A percentile compares a stretch with the other conserved stretches of the same genome.
phyloP scores from a whole-genome alignment of 306 rosid species.

The Corylus avellana region DNA sequence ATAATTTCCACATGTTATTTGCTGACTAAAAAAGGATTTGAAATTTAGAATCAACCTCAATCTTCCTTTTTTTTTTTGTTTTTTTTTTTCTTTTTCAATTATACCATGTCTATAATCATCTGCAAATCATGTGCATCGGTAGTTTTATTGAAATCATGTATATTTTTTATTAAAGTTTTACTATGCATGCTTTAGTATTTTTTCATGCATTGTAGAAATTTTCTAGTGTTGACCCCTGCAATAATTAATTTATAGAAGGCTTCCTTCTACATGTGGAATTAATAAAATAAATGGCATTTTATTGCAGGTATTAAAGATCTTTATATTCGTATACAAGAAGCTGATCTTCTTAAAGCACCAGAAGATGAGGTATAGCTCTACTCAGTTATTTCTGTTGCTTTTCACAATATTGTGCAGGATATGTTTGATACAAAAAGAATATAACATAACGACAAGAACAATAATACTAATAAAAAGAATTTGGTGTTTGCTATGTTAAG shows the following conservation, averaged over 20 bases:
- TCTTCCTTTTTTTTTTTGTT: background rate
- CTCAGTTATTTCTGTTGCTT: slow-evolving; percentile 6
- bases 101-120: background rate
- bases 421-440: background rate
- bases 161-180: background rate
- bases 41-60: no score
- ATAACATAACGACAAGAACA: background rate
- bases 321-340: slow-evolving; percentile 59
- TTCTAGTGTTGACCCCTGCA: background rate
- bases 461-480: background rate
- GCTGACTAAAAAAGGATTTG: background rate
- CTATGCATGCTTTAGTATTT: background rate
- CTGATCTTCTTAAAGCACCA: slow-evolving; percentile 68
- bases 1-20: background rate
- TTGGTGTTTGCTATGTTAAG: background rate
- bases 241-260: background rate
- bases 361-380: slow-evolving; percentile 65
- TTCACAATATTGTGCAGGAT: background rate
- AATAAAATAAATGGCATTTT: slow-evolving; percentile 22
- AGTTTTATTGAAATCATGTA: background rate
- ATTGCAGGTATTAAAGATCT: slow-evolving; percentile 62
- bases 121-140: background rate
- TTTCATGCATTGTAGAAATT: background rate
- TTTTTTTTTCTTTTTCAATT: background rate
- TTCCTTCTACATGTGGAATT: background rate